Conservation (phyloP, 164 flowering plant genomes). For the Euptelea pleiosperma region DNA sequence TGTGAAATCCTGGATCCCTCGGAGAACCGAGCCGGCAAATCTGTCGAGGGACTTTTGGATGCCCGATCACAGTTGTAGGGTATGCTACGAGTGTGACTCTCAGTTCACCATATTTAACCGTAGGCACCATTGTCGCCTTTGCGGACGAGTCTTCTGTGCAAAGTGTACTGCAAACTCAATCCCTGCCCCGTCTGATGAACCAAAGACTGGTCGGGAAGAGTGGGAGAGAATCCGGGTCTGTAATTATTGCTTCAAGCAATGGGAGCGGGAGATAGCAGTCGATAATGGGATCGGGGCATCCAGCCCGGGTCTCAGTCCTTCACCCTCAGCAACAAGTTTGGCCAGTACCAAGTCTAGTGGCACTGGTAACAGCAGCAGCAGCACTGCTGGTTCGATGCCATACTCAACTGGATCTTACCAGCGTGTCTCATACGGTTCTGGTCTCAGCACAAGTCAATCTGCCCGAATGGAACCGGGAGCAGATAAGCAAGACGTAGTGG, state of each 20-base stretch:
- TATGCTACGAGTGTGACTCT: slow-evolving; percentile 91
- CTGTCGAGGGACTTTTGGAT: slow-evolving; percentile 96
- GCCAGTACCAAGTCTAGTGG: slow-evolving; percentile 60
- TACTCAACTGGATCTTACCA: slow-evolving; percentile 52
- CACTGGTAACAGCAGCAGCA: slow-evolving; percentile 48
- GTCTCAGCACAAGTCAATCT: slow-evolving; percentile 42
- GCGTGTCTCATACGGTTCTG: slow-evolving; percentile 32
- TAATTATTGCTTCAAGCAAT: slow-evolving; percentile 79
- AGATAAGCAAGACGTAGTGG: slow-evolving; percentile 36
- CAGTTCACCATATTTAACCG: slow-evolving; percentile 83
- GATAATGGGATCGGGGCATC: slow-evolving; percentile 44
- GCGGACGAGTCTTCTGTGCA: slow-evolving; percentile 89
- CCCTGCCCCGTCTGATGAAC: slow-evolving; percentile 49
- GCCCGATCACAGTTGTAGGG: slow-evolving; percentile 95
- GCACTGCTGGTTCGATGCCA: slow-evolving; percentile 55
- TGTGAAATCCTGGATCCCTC: slow-evolving; percentile 74
- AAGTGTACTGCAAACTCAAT: slow-evolving; percentile 83
- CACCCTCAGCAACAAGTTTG: slow-evolving; percentile 72
- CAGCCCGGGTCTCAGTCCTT: slow-evolving; percentile 43
- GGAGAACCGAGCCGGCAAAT: slow-evolving; percentile 65
- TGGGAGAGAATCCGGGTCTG: slow-evolving; percentile 81
- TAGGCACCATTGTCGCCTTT: slow-evolving; percentile 87
- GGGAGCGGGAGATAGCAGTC: slow-evolving; percentile 46
- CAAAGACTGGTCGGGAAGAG: slow-evolving; percentile 40
- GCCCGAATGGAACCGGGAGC: slow-evolving; percentile 31